phyloP scores from a whole-genome alignment of 495 filamentous ascomycete species.

The Zalerion maritima region DNA sequence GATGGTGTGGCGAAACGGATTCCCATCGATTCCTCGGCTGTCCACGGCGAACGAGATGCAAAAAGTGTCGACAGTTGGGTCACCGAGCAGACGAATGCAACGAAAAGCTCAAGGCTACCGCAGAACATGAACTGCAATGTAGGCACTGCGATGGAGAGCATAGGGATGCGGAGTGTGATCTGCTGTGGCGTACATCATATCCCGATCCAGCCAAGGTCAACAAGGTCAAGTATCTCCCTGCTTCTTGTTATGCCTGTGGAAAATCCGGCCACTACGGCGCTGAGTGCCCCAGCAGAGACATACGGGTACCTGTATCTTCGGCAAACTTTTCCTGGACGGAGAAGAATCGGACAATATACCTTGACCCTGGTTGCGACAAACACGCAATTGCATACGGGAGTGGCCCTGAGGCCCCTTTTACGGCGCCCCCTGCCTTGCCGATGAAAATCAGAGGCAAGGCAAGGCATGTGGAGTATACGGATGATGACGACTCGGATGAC shows the following conservation, averaged over 20 bases:
- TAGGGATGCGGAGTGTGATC: conserved; percentile 16
- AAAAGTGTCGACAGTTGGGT: conserved; percentile 24
- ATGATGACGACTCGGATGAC: conserved; percentile 27
- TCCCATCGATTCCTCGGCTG: conserved; percentile 21
- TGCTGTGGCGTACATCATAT: conserved; percentile 25
- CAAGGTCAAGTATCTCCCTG: conserved; percentile 22
- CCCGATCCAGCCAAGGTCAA: conserved; percentile 7
- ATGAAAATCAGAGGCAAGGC: conserved; percentile 8
- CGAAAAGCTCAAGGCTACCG: conserved; percentile 20
- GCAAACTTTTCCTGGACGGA: conserved; percentile 19
- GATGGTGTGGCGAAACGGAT: conserved; percentile 18
- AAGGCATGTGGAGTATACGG: conserved; percentile 25
- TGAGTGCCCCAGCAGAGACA: conserved; percentile 14
- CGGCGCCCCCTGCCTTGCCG: conserved; percentile 1
- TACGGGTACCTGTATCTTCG: conserved; percentile 5
- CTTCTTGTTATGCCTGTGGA: conserved; percentile 29
- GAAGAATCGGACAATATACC: conserved; percentile 17
- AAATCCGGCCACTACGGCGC: conserved; percentile 20
- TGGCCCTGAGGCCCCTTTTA: conserved; percentile 6
- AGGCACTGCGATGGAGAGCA: conserved; percentile 21
- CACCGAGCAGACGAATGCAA: conserved; percentile 15
- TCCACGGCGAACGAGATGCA: conserved; percentile 21
- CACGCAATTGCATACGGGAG: conserved; percentile 19
- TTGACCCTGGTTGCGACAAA: conserved; percentile 18
- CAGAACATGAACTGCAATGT: conserved; percentile 19